Conservation (phyloP, 352 stramenopile species). For the Phytophthora vignae region DNA sequence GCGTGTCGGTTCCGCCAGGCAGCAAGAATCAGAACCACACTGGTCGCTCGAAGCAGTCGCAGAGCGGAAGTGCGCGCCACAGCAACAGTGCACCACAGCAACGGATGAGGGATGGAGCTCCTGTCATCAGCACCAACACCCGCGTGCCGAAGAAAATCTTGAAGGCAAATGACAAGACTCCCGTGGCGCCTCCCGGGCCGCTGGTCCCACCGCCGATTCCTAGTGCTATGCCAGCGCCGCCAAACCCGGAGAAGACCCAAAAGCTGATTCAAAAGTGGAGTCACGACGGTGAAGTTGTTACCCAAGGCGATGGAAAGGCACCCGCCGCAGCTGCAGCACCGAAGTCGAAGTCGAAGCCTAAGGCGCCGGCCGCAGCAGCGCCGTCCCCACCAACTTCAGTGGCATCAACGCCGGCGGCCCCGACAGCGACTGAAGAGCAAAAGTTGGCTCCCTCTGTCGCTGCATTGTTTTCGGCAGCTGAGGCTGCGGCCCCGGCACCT, state of each 20-base stretch:
- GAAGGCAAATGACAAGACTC: conserved; percentile 28
- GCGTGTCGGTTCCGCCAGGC: conserved; percentile 62
- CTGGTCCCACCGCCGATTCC: conserved; percentile 47
- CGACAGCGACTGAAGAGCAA: conserved; percentile 12
- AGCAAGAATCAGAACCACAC: conserved; percentile 31
- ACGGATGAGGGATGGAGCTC: conserved; percentile 14
- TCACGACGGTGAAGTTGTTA: conserved; percentile 37
- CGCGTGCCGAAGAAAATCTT: conserved; percentile 35
- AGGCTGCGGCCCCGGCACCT: conserved; percentile 15
- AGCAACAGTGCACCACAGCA: conserved; percentile 18
- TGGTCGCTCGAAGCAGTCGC: conserved; percentile 20
- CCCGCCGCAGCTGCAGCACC: neutral
- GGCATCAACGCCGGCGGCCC: conserved; percentile 15
- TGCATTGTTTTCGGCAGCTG: conserved; percentile 51
- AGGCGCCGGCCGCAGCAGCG: neutral
- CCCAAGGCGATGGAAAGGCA: conserved; percentile 14
- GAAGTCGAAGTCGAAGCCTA: conserved; percentile 1
- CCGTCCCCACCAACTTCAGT: conserved; percentile 3
- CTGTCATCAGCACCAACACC: conserved; percentile 36
- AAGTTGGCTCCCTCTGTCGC: conserved; percentile 51
- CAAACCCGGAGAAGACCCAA: conserved; percentile 68
- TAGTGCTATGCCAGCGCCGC: conserved; percentile 43
- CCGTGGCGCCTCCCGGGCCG: conserved; percentile 8
- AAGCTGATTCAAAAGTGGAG: conserved; percentile 74
- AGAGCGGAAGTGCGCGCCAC: conserved; percentile 23